A percentile compares a stretch with the other conserved stretches of the same genome.
phyloP scores from a whole-genome alignment of 306 rosid genomes.

The Lotus japonicus region DNA sequence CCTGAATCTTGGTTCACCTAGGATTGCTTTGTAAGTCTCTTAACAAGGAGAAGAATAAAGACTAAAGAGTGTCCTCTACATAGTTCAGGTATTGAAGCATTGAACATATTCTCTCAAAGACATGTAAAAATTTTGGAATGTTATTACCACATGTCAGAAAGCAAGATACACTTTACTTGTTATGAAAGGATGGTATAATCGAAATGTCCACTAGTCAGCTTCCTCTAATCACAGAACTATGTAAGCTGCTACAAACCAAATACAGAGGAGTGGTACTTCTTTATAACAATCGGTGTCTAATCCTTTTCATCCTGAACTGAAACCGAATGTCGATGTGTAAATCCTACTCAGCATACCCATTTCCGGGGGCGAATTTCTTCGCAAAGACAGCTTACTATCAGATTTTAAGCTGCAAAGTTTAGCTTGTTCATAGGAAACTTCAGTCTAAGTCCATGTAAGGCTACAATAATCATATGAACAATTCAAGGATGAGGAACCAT shows the following conservation, averaged over 20 bases:
- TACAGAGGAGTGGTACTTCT: background rate
- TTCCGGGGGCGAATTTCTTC: background rate
- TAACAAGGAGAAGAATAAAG: too few relatives aligned
- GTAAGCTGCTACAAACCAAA: background rate
- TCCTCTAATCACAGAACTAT: too few relatives aligned
- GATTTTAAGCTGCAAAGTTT: background rate
- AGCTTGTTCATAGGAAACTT: background rate
- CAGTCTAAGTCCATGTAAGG: background rate
- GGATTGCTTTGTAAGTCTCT: too few relatives aligned
- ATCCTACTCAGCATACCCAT: background rate
- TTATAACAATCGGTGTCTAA: background rate
- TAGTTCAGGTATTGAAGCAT: too few relatives aligned
- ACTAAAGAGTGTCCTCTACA: too few relatives aligned
- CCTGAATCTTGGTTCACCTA: background rate
- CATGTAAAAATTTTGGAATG: too few relatives aligned
- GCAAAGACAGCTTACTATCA: background rate
- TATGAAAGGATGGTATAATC: too few relatives aligned
- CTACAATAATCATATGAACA: background rate
- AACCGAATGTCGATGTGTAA: background rate
- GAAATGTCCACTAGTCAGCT: too few relatives aligned
- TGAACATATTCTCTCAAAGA: too few relatives aligned
- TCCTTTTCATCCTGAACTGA: background rate
- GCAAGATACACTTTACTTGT: too few relatives aligned
- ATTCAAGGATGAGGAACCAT: slow-evolving; percentile 16
- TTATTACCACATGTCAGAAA: too few relatives aligned